Evolutionary conservation across 495 filamentous ascomycete species (phyloP).

Genomic region (Aspergillus steynii): DNA sequence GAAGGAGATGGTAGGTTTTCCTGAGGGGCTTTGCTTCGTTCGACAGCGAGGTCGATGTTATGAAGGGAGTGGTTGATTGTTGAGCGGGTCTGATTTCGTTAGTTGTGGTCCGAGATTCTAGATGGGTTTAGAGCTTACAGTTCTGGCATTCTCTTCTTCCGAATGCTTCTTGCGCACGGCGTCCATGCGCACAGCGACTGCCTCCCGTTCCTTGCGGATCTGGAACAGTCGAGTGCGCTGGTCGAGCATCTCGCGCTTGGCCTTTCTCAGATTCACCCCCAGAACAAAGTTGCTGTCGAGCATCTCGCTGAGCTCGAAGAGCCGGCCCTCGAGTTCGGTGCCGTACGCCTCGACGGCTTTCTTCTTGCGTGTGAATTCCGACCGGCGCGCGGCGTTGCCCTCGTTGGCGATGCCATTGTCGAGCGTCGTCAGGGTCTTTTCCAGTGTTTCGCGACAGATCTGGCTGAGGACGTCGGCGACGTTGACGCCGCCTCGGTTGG

Average conservation of each 20-base stretch:
- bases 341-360: constrained; percentile 68
- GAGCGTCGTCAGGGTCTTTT: constrained; percentile 47
- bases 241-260: constrained; percentile 64
- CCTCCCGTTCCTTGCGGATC: constrained; percentile 63
- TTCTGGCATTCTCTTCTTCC: constrained; percentile 38
- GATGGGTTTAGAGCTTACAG: constrained; percentile 25
- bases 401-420: constrained; percentile 41
- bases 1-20: constrained; percentile 16
- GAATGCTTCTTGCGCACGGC: constrained; percentile 61
- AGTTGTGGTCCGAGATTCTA: neutral
- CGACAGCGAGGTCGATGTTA: constrained; percentile 45
- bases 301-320: constrained; percentile 53
- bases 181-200: constrained; percentile 68
- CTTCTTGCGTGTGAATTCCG: constrained; percentile 60
- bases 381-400: constrained; percentile 35
- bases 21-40: constrained; percentile 39
- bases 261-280: constrained; percentile 58
- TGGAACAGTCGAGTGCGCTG: constrained; percentile 64
- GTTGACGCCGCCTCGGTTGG: constrained; percentile 65
- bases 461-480: constrained; percentile 68
- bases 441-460: constrained; percentile 67
- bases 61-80: constrained; percentile 50
- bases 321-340: constrained; percentile 62
- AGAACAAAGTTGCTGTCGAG: constrained; percentile 67
- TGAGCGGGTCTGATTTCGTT: constrained; percentile 31